Conservation (phyloP, 2,329 filamentous ascomycete genomes). For the Dothidotthia symphoricarpi region DNA sequence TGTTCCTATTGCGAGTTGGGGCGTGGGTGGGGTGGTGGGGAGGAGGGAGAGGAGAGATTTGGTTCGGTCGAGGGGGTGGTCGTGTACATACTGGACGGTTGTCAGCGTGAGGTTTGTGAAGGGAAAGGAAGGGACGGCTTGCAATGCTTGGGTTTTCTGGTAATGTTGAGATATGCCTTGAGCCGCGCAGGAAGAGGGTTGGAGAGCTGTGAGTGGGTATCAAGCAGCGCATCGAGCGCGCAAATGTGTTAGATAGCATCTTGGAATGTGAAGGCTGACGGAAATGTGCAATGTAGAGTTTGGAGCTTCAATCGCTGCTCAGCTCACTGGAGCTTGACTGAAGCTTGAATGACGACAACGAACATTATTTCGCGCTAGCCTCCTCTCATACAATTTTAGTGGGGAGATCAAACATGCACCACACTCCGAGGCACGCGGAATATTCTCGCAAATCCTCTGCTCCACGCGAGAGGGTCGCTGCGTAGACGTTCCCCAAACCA, state of each 20-base stretch:
- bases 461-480: background rate
- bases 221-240: conserved; percentile 20
- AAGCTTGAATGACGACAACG: conserved; percentile 17
- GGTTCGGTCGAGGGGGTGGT: conserved; percentile 41
- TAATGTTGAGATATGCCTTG: conserved; percentile 41
- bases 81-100: conserved; percentile 50
- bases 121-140: conserved; percentile 5
- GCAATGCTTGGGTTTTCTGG: conserved; percentile 47
- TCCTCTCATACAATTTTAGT: too few relatives aligned
- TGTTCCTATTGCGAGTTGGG: conserved; percentile 56
- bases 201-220: conserved; percentile 9
- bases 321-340: conserved; percentile 1
- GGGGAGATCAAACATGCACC: too few relatives aligned
- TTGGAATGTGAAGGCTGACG: background rate
- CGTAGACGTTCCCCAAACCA: conserved; percentile 6
- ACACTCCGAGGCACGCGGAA: conserved; percentile 4
- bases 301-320: conserved; percentile 1
- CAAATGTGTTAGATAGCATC: conserved; percentile 23
- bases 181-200: conserved; percentile 22
- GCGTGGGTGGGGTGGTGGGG: conserved; percentile 53
- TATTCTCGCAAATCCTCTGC: conserved; percentile 1
- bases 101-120: conserved; percentile 2
- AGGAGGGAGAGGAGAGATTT: conserved; percentile 57
- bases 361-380: conserved; percentile 4
- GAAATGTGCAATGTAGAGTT: too few relatives aligned